Conservation (phyloP, 1,284 basidiomycete genomes). For the Volvariella volvacea region DNA sequence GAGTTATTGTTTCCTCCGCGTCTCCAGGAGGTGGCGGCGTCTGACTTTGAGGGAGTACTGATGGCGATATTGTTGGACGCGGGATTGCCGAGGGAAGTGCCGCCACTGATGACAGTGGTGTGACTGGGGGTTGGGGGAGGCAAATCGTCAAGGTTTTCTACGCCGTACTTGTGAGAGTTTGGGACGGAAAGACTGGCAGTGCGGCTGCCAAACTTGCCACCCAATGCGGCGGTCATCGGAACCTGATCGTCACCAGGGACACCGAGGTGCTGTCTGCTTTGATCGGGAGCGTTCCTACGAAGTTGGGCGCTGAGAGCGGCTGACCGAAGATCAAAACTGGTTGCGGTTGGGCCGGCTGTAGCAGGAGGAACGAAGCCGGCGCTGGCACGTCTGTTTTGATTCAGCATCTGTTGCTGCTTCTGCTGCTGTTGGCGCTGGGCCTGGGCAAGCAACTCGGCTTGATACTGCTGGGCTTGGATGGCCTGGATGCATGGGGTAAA, state of each 20-base stretch:
- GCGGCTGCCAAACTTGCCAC: constrained; percentile 69
- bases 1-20: constrained; percentile 65
- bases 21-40: constrained; percentile 70
- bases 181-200: constrained; percentile 29
- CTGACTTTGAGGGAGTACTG: constrained; percentile 59
- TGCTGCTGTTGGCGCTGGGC: constrained; percentile 56
- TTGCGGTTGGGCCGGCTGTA: constrained; percentile 59
- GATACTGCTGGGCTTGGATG: constrained; percentile 40
- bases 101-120: constrained; percentile 66
- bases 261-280: constrained; percentile 52
- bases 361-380: constrained; percentile 52
- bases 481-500: constrained; percentile 22
- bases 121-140: constrained; percentile 50
- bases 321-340: constrained; percentile 55
- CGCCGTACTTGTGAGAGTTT: constrained; percentile 18
- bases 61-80: constrained; percentile 30
- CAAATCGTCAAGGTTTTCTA: constrained; percentile 35
- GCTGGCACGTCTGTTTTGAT: constrained; percentile 39
- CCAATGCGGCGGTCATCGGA: constrained; percentile 74
- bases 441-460: constrained; percentile 48
- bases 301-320: constrained; percentile 44
- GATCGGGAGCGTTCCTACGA: constrained; percentile 63
- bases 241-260: constrained; percentile 44
- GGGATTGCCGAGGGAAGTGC: constrained; percentile 54
- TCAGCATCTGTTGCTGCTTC: constrained; percentile 49